Conservation (phyloP, 202 grass and related monocot species). For the Panicum virgatum region DNA sequence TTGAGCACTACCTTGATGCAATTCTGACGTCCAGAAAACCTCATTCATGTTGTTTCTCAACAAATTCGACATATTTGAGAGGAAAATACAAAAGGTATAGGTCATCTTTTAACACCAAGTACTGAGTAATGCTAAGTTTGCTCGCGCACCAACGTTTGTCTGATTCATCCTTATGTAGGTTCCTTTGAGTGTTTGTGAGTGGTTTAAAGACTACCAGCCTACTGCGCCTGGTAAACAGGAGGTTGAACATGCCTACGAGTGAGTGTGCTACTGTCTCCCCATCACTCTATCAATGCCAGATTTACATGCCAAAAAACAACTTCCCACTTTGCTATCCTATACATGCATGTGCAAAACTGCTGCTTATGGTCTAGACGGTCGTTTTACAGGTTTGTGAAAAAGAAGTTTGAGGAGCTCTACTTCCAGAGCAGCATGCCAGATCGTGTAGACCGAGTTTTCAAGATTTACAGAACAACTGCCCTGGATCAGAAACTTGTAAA, state of each 20-base stretch:
- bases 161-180: constrained; percentile 49
- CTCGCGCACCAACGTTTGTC: neutral
- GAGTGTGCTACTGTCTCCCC: constrained; percentile 37
- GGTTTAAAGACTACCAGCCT: constrained; percentile 97
- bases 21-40: constrained; percentile 71
- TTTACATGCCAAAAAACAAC: neutral
- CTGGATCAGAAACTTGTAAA: constrained; percentile 99
- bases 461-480: constrained; percentile 97
- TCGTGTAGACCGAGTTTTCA: constrained; percentile 84
- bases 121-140: neutral
- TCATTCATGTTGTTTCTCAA: constrained; percentile 98
- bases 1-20: neutral
- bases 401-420: constrained; percentile 98
- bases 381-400: constrained; percentile 84
- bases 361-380: neutral
- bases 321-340: neutral
- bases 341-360: neutral
- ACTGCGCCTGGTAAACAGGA: constrained; percentile 88
- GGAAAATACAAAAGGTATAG: constrained; percentile 88
- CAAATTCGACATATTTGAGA: constrained; percentile 98
- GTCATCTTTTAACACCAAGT: neutral
- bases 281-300: neutral
- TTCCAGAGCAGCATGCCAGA: constrained; percentile 96
- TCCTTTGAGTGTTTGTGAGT: constrained; percentile 87
- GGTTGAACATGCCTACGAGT: constrained; percentile 97